A percentile compares a stretch with the other conserved stretches of the same genome.
Conservation (phyloP, 257 asterid species). For the Voacanga thouarsii region DNA sequence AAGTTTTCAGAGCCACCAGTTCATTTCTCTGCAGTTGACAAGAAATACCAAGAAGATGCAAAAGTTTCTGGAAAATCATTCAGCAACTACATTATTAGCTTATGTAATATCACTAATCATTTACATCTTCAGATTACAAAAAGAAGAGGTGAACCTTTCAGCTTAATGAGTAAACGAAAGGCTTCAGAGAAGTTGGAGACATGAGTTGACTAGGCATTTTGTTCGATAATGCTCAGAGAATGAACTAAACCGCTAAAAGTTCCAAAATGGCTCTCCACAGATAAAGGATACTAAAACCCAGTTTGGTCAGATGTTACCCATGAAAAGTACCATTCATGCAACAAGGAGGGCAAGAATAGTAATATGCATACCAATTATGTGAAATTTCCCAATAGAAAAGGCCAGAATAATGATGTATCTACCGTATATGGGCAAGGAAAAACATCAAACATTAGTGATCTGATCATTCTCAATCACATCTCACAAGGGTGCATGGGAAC, state of each 20-base stretch:
- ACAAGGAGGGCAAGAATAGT: neutral
- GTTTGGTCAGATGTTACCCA: neutral
- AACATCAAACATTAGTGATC: neutral
- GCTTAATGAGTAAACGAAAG: neutral
- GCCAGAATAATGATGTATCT: neutral
- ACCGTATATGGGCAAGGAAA: neutral
- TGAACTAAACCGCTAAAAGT: neutral
- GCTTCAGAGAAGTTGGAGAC: neutral
- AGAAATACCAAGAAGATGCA: neutral
- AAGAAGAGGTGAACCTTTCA: conserved; percentile 1
- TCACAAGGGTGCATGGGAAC: conserved; percentile 8
- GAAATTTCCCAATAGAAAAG: neutral
- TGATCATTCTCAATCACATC: conserved; percentile 11
- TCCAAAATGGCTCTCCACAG: neutral
- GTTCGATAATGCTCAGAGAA: neutral
- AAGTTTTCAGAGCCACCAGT: neutral
- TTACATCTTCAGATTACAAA: neutral
- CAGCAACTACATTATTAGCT: neutral
- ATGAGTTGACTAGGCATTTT: neutral
- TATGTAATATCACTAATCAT: neutral
- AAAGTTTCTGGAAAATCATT: neutral
- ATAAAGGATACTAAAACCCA: neutral
- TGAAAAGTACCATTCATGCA: neutral
- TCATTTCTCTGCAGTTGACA: neutral
- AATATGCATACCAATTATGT: neutral